Evolutionary conservation across 192 early-diverging fungal species (phyloP), one percentile per base, ranked within the genome.

Genomic region (Podila epigama): DNA sequence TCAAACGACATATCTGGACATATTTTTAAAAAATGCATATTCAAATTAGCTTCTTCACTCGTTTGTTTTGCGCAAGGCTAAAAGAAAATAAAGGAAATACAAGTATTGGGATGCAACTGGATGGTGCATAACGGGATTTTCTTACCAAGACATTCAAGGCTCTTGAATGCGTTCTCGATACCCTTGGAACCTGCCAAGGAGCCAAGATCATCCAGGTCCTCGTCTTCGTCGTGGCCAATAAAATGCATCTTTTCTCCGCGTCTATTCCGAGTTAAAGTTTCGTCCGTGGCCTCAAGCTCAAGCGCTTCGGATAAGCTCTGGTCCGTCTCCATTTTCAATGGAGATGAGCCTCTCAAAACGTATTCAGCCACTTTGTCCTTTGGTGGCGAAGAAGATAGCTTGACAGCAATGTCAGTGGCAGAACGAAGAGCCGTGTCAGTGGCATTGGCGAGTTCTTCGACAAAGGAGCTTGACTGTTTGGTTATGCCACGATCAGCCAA

Each of bases 101-200:
- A 42, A n/a, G 41, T 16, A 3, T 42, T 16, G 3, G 41, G 41
- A n/a, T 12, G 41, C 1, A n/a, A 42, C 12, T 42, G 40, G 15
- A 10, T n/a, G n/a, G n/a, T n/a, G n/a, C n/a, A n/a, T n/a, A n/a
- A n/a, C n/a, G n/a, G n/a, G n/a, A n/a, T n/a, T 18, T 36, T 32
- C 61, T 34, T 52, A 51, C 50, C 32, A 12, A 75, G 48, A 27
- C 52, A 34, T 11, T 62, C 59, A 7, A 75, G 60, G 39, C 59
- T 63, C 65, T 63, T 62, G 65, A 75, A 75, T 5, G 71, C 71
- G 32, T 57, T 63, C 27, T 75, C 71, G 64, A 68, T 62, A 34
- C 51, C 71, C 5, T 29, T 32, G 10, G 71, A 75, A 28, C 53
- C 64, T 37, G 64, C 60, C 39, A 75, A 53, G 18, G 65, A 68